phyloP scores from a whole-genome alignment of 148 eudicot species.

The Euryodendron excelsum region DNA sequence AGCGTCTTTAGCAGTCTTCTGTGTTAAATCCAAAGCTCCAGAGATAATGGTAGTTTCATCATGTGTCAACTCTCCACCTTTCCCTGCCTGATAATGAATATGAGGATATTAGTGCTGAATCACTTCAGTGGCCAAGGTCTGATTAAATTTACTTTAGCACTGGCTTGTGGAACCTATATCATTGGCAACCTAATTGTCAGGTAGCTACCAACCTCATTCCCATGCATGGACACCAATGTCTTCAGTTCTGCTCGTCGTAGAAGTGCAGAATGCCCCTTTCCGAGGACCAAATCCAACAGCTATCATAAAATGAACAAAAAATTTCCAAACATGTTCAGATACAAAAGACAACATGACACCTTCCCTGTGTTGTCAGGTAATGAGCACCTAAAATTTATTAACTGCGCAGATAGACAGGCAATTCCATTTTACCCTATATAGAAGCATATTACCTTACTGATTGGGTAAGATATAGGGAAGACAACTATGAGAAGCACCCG shows the following conservation, averaged over 20 bases:
- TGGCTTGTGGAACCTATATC: not conserved
- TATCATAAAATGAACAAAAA: constrained; percentile 19
- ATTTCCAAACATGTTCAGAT: not conserved
- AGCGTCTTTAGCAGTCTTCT: constrained; percentile 68
- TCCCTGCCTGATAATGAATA: constrained; percentile 57
- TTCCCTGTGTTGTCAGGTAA: no score
- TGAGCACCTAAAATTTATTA: no score
- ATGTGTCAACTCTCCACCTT: constrained; percentile 80
- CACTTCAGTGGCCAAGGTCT: no score
- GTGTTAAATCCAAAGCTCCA: constrained; percentile 71
- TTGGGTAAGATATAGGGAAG: constrained; percentile 73
- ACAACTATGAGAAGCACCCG: constrained; percentile 57
- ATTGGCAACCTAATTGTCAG: not conserved
- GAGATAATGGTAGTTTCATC: constrained; percentile 82
- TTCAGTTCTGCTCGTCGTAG: constrained; percentile 79
- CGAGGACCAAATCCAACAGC: constrained; percentile 78
- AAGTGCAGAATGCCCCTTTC: constrained; percentile 62
- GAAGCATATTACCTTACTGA: constrained; percentile 59
- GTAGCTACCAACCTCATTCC: constrained; percentile 52
- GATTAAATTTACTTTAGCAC: no score
- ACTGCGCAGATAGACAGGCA: not conserved
- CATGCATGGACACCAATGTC: constrained; percentile 73
- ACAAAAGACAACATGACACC: not conserved
- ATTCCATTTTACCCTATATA: not conserved
- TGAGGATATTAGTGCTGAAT: not conserved